phyloP scores from a whole-genome alignment of 1,284 basidiomycete species.

The Moesziomyces sp. region DNA sequence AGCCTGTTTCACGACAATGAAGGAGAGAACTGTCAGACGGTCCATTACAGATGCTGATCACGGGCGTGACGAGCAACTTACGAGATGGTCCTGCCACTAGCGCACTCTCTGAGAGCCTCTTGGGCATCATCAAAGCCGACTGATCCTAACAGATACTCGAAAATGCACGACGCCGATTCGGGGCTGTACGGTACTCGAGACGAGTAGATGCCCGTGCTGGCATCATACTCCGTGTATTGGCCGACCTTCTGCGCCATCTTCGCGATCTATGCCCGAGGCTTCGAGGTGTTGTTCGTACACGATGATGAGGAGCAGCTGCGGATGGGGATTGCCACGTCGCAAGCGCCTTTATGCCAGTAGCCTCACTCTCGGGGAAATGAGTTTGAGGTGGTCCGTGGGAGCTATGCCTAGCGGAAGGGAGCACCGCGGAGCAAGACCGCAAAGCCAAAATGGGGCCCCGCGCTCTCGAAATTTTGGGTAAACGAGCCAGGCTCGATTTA shows the following conservation, averaged over 20 bases:
- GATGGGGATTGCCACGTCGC: no score
- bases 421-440: no score
- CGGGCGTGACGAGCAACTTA: constrained; percentile 1
- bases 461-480: no score
- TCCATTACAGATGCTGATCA: not conserved
- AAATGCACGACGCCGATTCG: constrained; percentile 9
- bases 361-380: no score
- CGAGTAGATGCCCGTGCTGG: constrained; percentile 16
- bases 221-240: constrained; percentile 17
- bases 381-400: no score
- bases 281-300: no score
- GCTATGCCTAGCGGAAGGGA: no score
- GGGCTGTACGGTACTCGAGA: constrained; percentile 13
- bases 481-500: no score
- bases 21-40: not conserved
- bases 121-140: constrained; percentile 28
- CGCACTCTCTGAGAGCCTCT: constrained; percentile 23
- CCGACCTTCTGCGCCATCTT: constrained; percentile 1
- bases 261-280: no score
- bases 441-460: no score
- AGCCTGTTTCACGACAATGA: constrained; percentile 6
- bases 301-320: no score
- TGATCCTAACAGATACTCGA: constrained; percentile 17
- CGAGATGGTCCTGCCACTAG: constrained; percentile 17
- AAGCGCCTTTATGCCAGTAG: no score